phyloP scores from a whole-genome alignment of 192 early-diverging fungal genomes.

The Cladochytrium replicatum region DNA sequence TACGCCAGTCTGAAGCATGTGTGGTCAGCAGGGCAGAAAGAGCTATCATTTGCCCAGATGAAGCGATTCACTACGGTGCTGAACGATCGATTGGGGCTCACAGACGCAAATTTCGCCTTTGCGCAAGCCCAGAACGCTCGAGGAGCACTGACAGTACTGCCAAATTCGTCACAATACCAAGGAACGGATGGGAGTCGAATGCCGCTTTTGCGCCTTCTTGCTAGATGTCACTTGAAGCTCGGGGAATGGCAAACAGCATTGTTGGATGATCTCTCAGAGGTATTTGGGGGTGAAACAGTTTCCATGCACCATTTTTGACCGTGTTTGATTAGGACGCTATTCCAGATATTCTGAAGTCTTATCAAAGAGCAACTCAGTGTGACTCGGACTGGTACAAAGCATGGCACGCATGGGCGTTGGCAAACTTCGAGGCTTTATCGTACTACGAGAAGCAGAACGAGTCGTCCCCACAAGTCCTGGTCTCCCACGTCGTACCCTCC shows the following conservation, averaged over 20 bases:
- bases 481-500: conserved; percentile 69
- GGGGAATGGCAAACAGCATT: conserved; percentile 81
- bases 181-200: conserved; percentile 25
- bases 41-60: conserved; percentile 63
- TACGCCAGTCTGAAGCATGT: conserved; percentile 89
- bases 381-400: conserved; percentile 94
- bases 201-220: conserved; percentile 29
- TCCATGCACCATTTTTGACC: neutral
- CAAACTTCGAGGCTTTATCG: conserved; percentile 79
- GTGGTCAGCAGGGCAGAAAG: conserved; percentile 62
- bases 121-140: too few relatives aligned
- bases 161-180: too few relatives aligned
- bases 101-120: conserved; percentile 37
- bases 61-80: conserved; percentile 68
- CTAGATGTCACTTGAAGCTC: conserved; percentile 78
- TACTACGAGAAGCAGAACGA: conserved; percentile 58
- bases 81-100: conserved; percentile 46
- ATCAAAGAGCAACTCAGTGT: conserved; percentile 74
- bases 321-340: conserved; percentile 21
- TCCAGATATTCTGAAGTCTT: conserved; percentile 71
- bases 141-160: conserved; percentile 16
- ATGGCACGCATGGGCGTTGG: conserved; percentile 94
- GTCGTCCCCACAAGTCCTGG: conserved; percentile 36
- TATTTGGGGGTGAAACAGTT: conserved; percentile 22
- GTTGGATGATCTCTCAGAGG: conserved; percentile 51